Evolutionary conservation across 495 filamentous ascomycete species (phyloP).

Genomic region (Parmelia sp.): DNA sequence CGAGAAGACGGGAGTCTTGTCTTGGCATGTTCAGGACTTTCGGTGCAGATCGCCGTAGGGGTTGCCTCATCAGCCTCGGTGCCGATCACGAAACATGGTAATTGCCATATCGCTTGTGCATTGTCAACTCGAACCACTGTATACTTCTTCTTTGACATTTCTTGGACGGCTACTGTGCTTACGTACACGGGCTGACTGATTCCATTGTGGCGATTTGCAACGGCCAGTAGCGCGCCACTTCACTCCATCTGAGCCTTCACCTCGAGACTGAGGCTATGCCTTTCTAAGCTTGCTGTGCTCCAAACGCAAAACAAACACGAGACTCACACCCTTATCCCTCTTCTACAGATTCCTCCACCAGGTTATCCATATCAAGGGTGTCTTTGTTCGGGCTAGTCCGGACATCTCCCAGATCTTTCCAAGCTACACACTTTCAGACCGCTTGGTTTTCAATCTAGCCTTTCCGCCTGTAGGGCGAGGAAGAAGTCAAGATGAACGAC

Average conservation of each 20-base stretch:
- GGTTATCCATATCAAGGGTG: background rate
- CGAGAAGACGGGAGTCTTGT: too few species aligned
- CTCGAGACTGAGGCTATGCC: background rate
- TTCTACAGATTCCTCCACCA: background rate
- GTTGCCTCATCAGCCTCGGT: background rate
- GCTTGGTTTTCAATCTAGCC: background rate
- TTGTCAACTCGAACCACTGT: background rate
- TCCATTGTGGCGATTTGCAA: constrained; percentile 6
- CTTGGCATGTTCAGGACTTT: too few species aligned
- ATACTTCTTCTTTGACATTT: background rate
- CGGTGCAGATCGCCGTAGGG: too few species aligned
- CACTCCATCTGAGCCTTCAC: constrained; percentile 5
- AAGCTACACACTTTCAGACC: background rate
- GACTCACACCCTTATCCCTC: background rate
- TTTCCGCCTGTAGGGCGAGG: constrained; percentile 6
- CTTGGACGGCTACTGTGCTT: background rate
- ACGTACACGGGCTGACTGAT: constrained; percentile 10
- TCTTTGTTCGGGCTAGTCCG: background rate
- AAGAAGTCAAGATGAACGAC: constrained; percentile 51
- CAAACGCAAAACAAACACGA: background rate
- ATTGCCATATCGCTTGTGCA: background rate
- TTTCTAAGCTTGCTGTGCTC: too few species aligned
- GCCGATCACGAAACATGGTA: constrained; percentile 1
- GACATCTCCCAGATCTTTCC: background rate
- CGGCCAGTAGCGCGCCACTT: constrained; percentile 14